Evolutionary conservation across 2,329 filamentous ascomycete genomes (phyloP).

Genomic region (Fusarium sp.): DNA sequence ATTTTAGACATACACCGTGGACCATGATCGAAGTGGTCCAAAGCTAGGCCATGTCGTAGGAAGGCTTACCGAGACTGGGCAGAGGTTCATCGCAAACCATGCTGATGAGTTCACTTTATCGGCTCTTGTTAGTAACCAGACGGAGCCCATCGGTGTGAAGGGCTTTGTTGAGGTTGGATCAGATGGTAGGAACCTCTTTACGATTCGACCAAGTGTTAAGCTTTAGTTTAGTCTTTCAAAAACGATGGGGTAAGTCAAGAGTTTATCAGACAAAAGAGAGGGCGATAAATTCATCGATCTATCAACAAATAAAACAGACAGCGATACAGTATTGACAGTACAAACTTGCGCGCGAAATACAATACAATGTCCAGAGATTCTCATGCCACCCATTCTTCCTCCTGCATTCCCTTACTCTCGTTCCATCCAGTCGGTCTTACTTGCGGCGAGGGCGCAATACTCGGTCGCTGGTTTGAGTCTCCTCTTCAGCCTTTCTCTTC

Average conservation of each 20-base stretch:
- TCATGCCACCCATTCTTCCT: not conserved
- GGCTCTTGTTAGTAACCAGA: slow-evolving; percentile 9
- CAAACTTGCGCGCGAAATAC: not conserved
- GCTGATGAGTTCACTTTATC: slow-evolving; percentile 35
- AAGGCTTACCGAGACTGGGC: slow-evolving; percentile 24
- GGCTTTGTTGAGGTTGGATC: not conserved
- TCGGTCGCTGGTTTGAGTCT: not conserved
- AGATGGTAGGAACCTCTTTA: slow-evolving; percentile 1
- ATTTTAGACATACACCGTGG: slow-evolving; percentile 47
- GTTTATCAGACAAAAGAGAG: not conserved
- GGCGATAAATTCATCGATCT: not conserved
- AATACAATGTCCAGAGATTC: not conserved
- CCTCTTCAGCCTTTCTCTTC: not conserved
- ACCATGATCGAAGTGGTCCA: slow-evolving; percentile 42
- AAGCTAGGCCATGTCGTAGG: slow-evolving; percentile 41
- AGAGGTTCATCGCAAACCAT: slow-evolving; percentile 46
- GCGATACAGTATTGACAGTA: not conserved
- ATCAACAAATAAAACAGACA: not conserved
- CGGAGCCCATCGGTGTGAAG: slow-evolving; percentile 37
- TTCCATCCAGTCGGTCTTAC: not conserved
- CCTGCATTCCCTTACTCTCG: not conserved
- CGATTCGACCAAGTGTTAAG: not conserved
- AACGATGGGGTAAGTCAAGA: not conserved
- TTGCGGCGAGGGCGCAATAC: not conserved
- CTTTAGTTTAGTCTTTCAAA: not conserved